Evolutionary conservation across 805 yeast species (phyloP).

Genomic region (Kluyveromyces starmeri): DNA sequence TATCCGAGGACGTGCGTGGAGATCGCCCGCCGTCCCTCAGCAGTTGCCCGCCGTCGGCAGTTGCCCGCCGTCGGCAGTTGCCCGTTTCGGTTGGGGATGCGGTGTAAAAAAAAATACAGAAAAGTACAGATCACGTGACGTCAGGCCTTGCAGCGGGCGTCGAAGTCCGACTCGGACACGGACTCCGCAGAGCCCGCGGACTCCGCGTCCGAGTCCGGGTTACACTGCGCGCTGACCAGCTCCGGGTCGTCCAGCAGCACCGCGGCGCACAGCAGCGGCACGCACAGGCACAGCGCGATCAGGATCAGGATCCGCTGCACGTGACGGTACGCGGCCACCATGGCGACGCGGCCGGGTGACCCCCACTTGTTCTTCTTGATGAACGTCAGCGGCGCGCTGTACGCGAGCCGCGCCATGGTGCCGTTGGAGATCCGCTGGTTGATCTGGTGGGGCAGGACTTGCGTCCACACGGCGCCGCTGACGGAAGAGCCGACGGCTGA

Average conservation of each 20-base stretch:
- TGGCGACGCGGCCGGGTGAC: slow-evolving; percentile 44
- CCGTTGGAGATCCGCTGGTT: slow-evolving; percentile 28
- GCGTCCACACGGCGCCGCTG: slow-evolving; percentile 67
- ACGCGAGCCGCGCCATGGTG: slow-evolving; percentile 33
- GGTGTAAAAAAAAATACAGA: no score
- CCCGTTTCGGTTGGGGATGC: no score
- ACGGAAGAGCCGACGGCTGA: slow-evolving; percentile 54
- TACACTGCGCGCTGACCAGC: slow-evolving; percentile 20
- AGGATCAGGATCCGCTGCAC: slow-evolving; percentile 48
- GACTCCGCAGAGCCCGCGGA: no score
- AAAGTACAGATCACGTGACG: no score
- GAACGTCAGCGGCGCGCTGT: slow-evolving; percentile 43
- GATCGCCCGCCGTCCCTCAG: no score
- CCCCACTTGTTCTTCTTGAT: slow-evolving; percentile 46
- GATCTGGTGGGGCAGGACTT: slow-evolving; percentile 39
- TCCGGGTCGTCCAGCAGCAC: slow-evolving; percentile 46
- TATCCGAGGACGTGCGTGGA: no score
- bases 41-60: no score
- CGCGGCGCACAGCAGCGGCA: slow-evolving; percentile 40
- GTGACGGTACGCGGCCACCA: slow-evolving; percentile 46
- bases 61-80: no score
- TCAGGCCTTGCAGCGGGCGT: no score
- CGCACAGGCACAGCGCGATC: slow-evolving; percentile 45
- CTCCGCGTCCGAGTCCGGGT: neutral
- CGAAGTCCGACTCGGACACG: no score